Conservation (phyloP, 352 stramenopile genomes). For the Phytophthora pisi region DNA sequence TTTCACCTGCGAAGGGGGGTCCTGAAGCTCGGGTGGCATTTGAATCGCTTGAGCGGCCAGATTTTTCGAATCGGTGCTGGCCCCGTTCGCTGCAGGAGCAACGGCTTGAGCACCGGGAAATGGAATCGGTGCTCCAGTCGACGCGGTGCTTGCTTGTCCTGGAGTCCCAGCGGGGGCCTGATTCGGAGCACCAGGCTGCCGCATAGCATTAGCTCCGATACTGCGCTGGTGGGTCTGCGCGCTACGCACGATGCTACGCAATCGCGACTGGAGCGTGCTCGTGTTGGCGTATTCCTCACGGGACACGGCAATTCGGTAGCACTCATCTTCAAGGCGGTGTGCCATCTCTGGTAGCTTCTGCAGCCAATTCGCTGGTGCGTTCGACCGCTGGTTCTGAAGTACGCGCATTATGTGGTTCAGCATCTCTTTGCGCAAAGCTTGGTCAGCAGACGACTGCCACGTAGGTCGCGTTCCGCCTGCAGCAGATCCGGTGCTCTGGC, state of each 20-base stretch:
- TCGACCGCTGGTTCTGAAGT: slow-evolving; percentile 94
- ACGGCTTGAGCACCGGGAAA: slow-evolving; percentile 66
- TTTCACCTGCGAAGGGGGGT: slow-evolving; percentile 40
- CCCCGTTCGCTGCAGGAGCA: slow-evolving; percentile 17
- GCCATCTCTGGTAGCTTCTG: slow-evolving; percentile 98
- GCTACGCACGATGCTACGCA: slow-evolving; percentile 94
- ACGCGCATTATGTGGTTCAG: slow-evolving; percentile 94
- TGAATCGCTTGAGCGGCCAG: slow-evolving; percentile 65
- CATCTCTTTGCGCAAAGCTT: slow-evolving; percentile 85
- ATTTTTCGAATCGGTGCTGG: slow-evolving; percentile 21
- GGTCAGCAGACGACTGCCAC: slow-evolving; percentile 75
- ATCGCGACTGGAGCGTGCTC: slow-evolving; percentile 93
- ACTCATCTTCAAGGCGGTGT: slow-evolving; percentile 96
- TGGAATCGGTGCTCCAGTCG: slow-evolving; percentile 51
- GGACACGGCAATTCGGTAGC: slow-evolving; percentile 91
- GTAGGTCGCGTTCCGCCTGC: slow-evolving; percentile 41
- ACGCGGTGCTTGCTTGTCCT: slow-evolving; percentile 18
- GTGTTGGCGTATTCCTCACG: slow-evolving; percentile 96
- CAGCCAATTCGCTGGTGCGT: slow-evolving; percentile 96
- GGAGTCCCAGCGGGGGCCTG: slow-evolving; percentile 28
- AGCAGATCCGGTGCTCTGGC: slow-evolving; percentile 10
- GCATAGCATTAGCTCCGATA: slow-evolving; percentile 39
- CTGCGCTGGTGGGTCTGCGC: slow-evolving; percentile 70
- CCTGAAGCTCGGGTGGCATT: slow-evolving; percentile 78
- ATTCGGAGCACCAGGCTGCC: slow-evolving; percentile 34